Percentiles rank a stretch among this genome's conserved stretches.
Conservation (phyloP, 768 basidiomycete species). For the Gelatoporia subvermispora region DNA sequence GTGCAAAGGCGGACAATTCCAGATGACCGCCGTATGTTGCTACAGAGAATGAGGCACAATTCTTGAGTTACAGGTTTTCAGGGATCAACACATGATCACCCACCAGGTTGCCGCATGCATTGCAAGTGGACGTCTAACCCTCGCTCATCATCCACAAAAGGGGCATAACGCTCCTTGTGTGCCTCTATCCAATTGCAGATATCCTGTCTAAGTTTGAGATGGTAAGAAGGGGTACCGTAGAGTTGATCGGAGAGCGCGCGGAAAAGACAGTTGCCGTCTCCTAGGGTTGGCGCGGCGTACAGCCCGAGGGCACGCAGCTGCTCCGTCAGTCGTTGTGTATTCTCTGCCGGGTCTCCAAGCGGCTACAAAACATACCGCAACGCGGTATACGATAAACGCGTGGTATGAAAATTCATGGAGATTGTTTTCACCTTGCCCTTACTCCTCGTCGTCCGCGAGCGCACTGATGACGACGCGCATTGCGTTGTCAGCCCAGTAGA, state of each 20-base stretch:
- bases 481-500: slow-evolving; percentile 18
- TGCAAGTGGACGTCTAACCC: slow-evolving; percentile 66
- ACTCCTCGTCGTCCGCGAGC: slow-evolving; percentile 52
- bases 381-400: slow-evolving; percentile 3
- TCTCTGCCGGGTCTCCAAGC: slow-evolving; percentile 56
- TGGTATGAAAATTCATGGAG: background rate
- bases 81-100: slow-evolving; percentile 18
- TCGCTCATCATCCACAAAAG: slow-evolving; percentile 85
- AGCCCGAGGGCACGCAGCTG: slow-evolving; percentile 78
- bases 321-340: slow-evolving; percentile 58
- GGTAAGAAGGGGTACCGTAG: slow-evolving; percentile 67
- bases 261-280: slow-evolving; percentile 93
- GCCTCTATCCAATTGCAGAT: slow-evolving; percentile 79
- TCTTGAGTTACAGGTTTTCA: background rate
- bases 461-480: slow-evolving; percentile 34
- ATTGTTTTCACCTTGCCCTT: slow-evolving; percentile 42
- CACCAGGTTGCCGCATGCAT: slow-evolving; percentile 78
- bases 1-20: slow-evolving; percentile 89
- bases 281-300: slow-evolving; percentile 82
- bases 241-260: slow-evolving; percentile 87
- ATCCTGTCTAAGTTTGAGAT: slow-evolving; percentile 62
- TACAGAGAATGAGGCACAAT: slow-evolving; percentile 20
- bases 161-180: slow-evolving; percentile 70
- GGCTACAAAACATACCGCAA: slow-evolving; percentile 25
- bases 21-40: slow-evolving; percentile 92